Percentiles rank a stretch among this genome's conserved stretches.
phyloP scores from a whole-genome alignment of 306 rosid species.

The Vigna nakashimae region DNA sequence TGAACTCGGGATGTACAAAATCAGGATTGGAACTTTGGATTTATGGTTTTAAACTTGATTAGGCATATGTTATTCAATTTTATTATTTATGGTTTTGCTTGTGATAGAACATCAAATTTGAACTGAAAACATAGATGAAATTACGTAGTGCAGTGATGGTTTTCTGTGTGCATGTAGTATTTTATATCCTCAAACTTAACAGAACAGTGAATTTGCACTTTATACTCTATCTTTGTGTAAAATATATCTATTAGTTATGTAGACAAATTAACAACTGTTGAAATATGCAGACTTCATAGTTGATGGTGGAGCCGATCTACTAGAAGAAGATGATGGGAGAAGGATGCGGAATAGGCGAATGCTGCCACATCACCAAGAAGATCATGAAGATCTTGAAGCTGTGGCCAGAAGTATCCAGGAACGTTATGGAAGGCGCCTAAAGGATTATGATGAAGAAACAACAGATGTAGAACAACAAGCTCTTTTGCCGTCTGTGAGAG shows the following conservation, averaged over 20 bases:
- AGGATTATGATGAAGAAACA: slow-evolving; percentile 82
- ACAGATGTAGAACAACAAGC: slow-evolving; percentile 87
- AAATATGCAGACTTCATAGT: slow-evolving; percentile 74
- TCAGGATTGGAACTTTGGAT: no score
- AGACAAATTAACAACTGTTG: slow-evolving; percentile 25
- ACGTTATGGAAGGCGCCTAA: slow-evolving; percentile 67
- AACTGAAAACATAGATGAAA: no score
- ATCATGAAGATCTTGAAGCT: slow-evolving; percentile 90
- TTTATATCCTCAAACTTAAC: no score
- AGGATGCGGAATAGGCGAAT: slow-evolving; percentile 63
- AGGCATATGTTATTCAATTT: no score
- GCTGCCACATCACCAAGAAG: slow-evolving; percentile 70
- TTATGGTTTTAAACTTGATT: no score
- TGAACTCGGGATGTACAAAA: no score
- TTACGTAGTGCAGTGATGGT: no score
- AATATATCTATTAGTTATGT: not conserved
- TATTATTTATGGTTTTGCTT: no score
- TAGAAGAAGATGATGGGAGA: slow-evolving; percentile 76
- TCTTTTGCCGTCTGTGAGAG: slow-evolving; percentile 94
- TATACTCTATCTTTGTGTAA: no score
- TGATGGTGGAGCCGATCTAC: slow-evolving; percentile 65
- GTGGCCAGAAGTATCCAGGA: slow-evolving; percentile 80
- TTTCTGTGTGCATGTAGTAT: no score
- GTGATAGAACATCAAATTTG: no score
- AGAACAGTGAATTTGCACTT: no score